Conservation (phyloP, 257 asterid genomes). For the Scutellaria galericulata region DNA sequence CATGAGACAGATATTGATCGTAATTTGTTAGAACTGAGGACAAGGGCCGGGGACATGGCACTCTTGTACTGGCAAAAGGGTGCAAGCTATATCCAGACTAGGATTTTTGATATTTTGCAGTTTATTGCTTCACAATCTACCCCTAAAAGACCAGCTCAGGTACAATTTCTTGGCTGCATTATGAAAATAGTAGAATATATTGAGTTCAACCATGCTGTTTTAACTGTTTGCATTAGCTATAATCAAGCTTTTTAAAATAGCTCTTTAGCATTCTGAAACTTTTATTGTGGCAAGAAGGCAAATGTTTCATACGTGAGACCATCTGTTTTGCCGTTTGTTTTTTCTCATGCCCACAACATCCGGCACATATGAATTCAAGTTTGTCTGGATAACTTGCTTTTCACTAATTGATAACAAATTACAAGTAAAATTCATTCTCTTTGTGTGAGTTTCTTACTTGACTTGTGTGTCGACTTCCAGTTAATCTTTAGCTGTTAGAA, state of each 20-base stretch:
- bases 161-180: constrained; percentile 31
- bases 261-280: not conserved
- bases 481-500: constrained; percentile 6
- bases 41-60: constrained; percentile 81
- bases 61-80: constrained; percentile 65
- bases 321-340: constrained; percentile 10
- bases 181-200: constrained; percentile 1
- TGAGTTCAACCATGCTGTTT: constrained; percentile 3
- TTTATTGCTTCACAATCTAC: constrained; percentile 76
- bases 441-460: too few relatives aligned
- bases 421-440: not conserved
- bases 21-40: constrained; percentile 69
- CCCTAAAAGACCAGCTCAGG: constrained; percentile 66
- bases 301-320: not conserved
- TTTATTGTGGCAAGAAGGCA: constrained; percentile 10
- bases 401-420: constrained; percentile 19
- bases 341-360: not conserved
- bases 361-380: not conserved
- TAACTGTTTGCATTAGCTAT: constrained; percentile 14
- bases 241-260: not conserved
- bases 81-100: constrained; percentile 73
- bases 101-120: constrained; percentile 72
- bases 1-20: constrained; percentile 94
- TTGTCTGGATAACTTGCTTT: not conserved
- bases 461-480: not conserved